These are phyloP conservation scores for Coleophoma cylindrospora DNA, from an alignment of 2,329 filamentous ascomycete genomes.

Conservation along the genomic window DNA sequence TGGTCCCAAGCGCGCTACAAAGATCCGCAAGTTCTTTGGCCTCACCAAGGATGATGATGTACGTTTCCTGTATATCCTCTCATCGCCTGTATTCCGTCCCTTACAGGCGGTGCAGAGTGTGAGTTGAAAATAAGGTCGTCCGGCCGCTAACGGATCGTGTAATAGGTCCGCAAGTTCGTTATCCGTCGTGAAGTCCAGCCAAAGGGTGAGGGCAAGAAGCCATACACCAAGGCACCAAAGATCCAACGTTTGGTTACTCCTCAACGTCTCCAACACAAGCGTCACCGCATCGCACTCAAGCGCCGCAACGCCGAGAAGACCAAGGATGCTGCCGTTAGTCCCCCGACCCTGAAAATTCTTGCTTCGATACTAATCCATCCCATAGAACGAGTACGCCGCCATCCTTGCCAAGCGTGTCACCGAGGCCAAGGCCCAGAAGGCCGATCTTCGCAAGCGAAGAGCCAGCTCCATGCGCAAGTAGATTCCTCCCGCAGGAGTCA, in stretches of 20 bases:
- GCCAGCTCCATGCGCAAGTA: conserved; percentile 94
- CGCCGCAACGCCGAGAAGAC: conserved; percentile 93
- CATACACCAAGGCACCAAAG: conserved; percentile 99
- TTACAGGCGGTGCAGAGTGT: conserved; percentile 45
- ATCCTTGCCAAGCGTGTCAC: conserved; percentile 94
- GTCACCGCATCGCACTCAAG: conserved; percentile 96
- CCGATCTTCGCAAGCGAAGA: conserved; percentile 92
- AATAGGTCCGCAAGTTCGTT: conserved; percentile 96
- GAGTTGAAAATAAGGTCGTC: conserved; percentile 32
- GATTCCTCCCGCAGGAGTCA: conserved; percentile 24
- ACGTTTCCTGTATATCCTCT: conserved; percentile 58
- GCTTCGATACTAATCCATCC: conserved; percentile 25
- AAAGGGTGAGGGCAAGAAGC: conserved; percentile 94
- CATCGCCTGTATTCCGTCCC: conserved; percentile 60
- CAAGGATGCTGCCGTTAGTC: conserved; percentile 97
- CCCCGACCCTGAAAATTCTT: neutral
- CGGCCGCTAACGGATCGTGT: no score
- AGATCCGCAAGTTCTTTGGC: conserved; percentile 99
- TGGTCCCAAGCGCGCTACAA: conserved; percentile 98
- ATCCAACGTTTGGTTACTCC: conserved; percentile 99
- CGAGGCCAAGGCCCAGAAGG: conserved; percentile 92
- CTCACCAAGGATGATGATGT: conserved; percentile 99
- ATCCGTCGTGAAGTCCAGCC: conserved; percentile 97
- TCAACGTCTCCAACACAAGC: conserved; percentile 99
- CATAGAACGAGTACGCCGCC: conserved; percentile 94